Conservation (phyloP, 495 filamentous ascomycete species). For the Daldinia grandis region DNA sequence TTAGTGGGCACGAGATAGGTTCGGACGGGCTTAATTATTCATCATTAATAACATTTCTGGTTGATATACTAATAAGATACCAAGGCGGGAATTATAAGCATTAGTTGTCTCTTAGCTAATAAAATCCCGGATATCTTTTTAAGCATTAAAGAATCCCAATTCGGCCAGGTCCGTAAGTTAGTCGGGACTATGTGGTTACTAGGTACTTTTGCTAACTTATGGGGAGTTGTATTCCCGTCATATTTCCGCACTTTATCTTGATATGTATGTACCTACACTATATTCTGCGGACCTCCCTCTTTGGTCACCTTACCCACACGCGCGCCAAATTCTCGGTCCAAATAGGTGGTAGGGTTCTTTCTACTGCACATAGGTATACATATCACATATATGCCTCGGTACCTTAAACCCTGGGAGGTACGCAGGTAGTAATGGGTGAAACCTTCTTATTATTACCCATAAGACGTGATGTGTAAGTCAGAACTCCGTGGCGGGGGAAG, state of each 20-base stretch:
- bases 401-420: neutral
- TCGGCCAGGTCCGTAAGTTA: neutral
- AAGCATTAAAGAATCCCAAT: neutral
- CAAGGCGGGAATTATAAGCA: neutral
- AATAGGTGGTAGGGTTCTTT: neutral
- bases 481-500: constrained; percentile 1
- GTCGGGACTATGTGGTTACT: neutral
- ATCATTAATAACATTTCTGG: neutral
- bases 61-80: neutral
- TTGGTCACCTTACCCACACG: neutral
- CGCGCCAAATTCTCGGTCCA: neutral
- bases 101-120: neutral
- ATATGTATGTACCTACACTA: neutral
- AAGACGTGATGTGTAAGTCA: neutral
- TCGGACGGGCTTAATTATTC: neutral
- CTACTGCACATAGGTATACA: neutral
- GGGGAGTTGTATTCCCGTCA: neutral
- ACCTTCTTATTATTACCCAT: neutral
- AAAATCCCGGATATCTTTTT: neutral
- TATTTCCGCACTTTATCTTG: neutral
- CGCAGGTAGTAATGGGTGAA: neutral
- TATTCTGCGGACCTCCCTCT: neutral
- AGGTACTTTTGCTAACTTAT: no score
- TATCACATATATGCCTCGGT: constrained; percentile 2
- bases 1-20: no score